phyloP scores from a whole-genome alignment of 176 grass and related monocot genomes.

The Ampelocalamus luodianensis region DNA sequence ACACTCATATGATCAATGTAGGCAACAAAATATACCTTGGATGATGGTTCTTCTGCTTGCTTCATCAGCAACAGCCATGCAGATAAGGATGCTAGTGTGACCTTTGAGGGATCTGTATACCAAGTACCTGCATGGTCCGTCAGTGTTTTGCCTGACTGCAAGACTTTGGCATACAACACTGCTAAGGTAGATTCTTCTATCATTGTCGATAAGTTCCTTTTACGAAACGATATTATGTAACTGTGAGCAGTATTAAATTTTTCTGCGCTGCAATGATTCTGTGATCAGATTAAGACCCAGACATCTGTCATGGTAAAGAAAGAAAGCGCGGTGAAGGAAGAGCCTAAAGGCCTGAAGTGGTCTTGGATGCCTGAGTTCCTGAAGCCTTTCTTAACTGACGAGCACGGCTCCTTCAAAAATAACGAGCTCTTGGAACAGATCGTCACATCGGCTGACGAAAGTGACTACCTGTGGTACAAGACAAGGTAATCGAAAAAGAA shows the following conservation, averaged over 20 bases:
- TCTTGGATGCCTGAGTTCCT: conserved; percentile 32
- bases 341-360: conserved; percentile 43
- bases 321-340: background rate
- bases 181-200: conserved; percentile 42
- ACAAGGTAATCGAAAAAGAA: conserved; percentile 43
- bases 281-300: conserved; percentile 49
- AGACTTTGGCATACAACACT: conserved; percentile 37
- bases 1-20: background rate
- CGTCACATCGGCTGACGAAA: conserved; percentile 43
- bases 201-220: background rate
- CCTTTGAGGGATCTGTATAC: conserved; percentile 44
- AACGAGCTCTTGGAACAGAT: conserved; percentile 37
- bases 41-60: conserved; percentile 33
- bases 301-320: conserved; percentile 67
- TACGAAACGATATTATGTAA: background rate
- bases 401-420: background rate
- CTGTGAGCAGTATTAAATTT: background rate
- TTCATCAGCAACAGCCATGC: conserved; percentile 51
- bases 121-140: conserved; percentile 61
- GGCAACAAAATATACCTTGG: conserved; percentile 45
- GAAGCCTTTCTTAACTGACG: conserved; percentile 17
- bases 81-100: conserved; percentile 36
- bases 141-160: conserved; percentile 55
- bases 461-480: conserved; percentile 74
- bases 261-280: background rate